A percentile compares a stretch with the other conserved stretches of the same genome.
These are phyloP conservation scores for Xylariaceae sp. DNA, from an alignment of 2,329 filamentous ascomycete genomes.

Conservation along the genomic window DNA sequence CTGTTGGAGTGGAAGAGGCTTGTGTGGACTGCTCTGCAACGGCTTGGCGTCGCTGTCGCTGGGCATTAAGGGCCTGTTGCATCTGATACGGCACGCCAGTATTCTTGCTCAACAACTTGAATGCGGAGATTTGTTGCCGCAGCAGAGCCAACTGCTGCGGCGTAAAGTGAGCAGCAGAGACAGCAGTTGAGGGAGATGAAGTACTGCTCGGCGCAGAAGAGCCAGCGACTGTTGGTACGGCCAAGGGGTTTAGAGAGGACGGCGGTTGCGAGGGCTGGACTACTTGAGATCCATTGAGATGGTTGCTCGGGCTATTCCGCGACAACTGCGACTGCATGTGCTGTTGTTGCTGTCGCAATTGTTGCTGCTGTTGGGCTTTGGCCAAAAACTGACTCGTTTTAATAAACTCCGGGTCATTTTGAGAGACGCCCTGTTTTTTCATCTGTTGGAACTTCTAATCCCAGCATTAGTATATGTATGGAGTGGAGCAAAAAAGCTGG, in stretches of 20 bases:
- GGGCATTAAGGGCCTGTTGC: conserved; percentile 77
- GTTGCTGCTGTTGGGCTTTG: conserved; percentile 63
- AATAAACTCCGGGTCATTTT: conserved; percentile 79
- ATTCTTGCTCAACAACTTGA: conserved; percentile 86
- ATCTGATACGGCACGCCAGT: conserved; percentile 71
- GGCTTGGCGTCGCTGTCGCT: conserved; percentile 61
- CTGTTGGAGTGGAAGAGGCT: conserved; percentile 35
- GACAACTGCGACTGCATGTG: conserved; percentile 43
- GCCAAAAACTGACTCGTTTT: conserved; percentile 73
- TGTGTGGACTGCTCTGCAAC: conserved; percentile 45
- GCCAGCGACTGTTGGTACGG: conserved; percentile 35
- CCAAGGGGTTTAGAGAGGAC: conserved; percentile 35
- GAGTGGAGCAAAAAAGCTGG: not conserved
- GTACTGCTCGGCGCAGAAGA: conserved; percentile 29
- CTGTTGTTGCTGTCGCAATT: conserved; percentile 52
- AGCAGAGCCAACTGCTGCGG: conserved; percentile 74
- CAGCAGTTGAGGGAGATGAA: conserved; percentile 33
- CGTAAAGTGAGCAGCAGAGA: conserved; percentile 55
- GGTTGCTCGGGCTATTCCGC: conserved; percentile 52
- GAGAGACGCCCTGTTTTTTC: conserved; percentile 76
- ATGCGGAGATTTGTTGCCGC: conserved; percentile 82
- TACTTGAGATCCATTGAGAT: conserved; percentile 45
- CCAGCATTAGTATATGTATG: conserved; percentile 5
- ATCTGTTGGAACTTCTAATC: conserved; percentile 80
- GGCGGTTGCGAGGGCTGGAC: conserved; percentile 35